Base-by-base conservation (phyloP, 2,329 filamentous ascomycete species). In the Phyllosticta citriasiana region DNA sequence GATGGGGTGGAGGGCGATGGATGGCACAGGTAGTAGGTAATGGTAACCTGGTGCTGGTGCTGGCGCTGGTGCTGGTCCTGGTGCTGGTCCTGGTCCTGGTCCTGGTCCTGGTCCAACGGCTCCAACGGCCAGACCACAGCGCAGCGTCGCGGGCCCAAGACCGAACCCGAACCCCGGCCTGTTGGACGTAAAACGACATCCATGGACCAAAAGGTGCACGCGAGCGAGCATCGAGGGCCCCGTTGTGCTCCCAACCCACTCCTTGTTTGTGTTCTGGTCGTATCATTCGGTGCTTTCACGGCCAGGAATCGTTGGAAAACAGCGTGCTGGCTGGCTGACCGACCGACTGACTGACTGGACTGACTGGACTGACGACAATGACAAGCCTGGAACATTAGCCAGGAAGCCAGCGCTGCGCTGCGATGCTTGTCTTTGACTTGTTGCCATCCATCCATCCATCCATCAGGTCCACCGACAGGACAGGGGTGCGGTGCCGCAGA, bases 101-200 rank as follows among this genome's bases (percentile, higher is more conserved):
- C 19, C 19, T 22, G 19, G 19, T 22, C 33, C 33, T 40, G 33
- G 33, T 40, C 10, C 33, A 40, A 40, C 33, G 33, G 33, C 33
- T 40, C 33, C 33, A 40, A 40, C 33, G 33, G 33, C 33, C 33
- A 40, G 33, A 40, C 33, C 33, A 40, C 8, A 40, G 6, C 27
- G 9, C 3, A 1, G 19, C 19, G 19, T 2, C 19, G 30, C 30
- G 30, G 30, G 30, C 30, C 30, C 30, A 33, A 33, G 30, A 33
- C 30, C 30, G 30, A 6, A 33, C 30, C 30, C 6, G 14, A 12
- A 40, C 33, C 30, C 55, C 14, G 51, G 52, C 57, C 52, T 59
- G 57, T n/a, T n/a, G n/a, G n/a, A 59, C 57, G 33, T 55, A 59
- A 54, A 59, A 59, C 57, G 57, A 53, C 57, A 24, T 30, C 33